Conservation (phyloP, 2,329 filamentous ascomycete genomes). For the Lachnellula willkommii region DNA sequence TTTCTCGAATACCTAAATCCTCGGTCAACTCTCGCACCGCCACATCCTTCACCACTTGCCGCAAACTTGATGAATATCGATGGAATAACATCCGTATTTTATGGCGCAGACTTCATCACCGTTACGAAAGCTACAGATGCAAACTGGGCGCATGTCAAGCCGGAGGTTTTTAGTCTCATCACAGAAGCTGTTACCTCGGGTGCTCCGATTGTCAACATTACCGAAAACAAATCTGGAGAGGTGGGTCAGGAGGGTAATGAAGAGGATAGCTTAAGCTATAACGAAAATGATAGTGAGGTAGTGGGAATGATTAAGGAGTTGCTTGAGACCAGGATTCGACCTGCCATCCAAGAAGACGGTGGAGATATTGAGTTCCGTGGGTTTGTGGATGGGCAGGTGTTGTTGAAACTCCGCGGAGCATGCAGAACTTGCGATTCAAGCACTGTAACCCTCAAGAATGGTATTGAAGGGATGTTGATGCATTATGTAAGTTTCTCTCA, state of each 20-base stretch:
- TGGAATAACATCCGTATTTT: constrained; percentile 91
- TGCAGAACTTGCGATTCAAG: constrained; percentile 96
- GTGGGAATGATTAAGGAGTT: constrained; percentile 99
- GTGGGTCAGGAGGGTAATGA: constrained; percentile 42
- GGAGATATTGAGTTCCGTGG: constrained; percentile 95
- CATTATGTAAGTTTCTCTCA: constrained; percentile 66
- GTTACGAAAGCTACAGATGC: constrained; percentile 84
- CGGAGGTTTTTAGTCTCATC: constrained; percentile 91
- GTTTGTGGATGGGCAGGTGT: constrained; percentile 80
- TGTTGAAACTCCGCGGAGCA: constrained; percentile 81
- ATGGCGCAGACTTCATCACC: constrained; percentile 92
- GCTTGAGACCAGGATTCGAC: constrained; percentile 87
- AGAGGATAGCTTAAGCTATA: constrained; percentile 71
- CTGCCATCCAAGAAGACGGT: constrained; percentile 94
- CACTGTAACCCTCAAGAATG: constrained; percentile 93
- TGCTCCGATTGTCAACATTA: constrained; percentile 69
- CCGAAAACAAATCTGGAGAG: constrained; percentile 54
- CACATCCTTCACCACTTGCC: constrained; percentile 85
- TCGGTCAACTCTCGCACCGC: constrained; percentile 79
- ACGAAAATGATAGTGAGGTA: constrained; percentile 88
- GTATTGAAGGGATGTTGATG: constrained; percentile 98
- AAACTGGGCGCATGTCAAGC: constrained; percentile 91
- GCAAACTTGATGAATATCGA: constrained; percentile 89
- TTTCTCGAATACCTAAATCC: constrained; percentile 92
- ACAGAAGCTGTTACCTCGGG: constrained; percentile 86